These are phyloP conservation scores for Ramaria rubella DNA, from an alignment of 768 basidiomycete species.

Conservation along the genomic window DNA sequence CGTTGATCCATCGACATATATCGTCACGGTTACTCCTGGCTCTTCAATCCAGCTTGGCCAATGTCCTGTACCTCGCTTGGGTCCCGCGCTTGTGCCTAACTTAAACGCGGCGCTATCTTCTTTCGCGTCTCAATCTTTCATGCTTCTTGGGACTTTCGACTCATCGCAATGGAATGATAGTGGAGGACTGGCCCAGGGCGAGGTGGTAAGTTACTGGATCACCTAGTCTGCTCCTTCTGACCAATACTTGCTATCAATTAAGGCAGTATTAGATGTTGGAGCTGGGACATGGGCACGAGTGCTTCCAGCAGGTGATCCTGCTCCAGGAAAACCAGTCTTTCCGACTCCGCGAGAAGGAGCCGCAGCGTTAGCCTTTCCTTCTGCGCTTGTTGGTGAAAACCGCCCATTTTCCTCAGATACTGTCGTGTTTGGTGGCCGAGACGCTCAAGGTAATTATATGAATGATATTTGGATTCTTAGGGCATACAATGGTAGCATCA, in stretches of 20 bases:
- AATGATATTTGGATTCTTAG: constrained; percentile 75
- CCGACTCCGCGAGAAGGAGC: constrained; percentile 71
- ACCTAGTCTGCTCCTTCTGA: not conserved
- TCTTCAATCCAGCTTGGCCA: constrained; percentile 34
- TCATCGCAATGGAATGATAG: constrained; percentile 60
- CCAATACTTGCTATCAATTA: constrained; percentile 1
- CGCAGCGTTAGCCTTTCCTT: constrained; percentile 47
- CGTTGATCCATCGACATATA: constrained; percentile 51
- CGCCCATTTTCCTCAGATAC: constrained; percentile 52
- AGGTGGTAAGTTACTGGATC: constrained; percentile 48
- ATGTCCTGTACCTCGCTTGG: constrained; percentile 50
- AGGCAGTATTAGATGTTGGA: constrained; percentile 58
- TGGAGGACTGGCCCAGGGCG: constrained; percentile 53
- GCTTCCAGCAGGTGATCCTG: constrained; percentile 72
- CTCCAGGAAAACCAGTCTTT: constrained; percentile 40
- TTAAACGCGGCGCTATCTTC: constrained; percentile 46
- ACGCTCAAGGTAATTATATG: constrained; percentile 56
- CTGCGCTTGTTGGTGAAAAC: constrained; percentile 50
- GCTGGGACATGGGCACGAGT: constrained; percentile 66
- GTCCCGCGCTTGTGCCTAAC: constrained; percentile 57
- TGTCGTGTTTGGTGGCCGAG: constrained; percentile 73
- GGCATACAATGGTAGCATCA: constrained; percentile 57
- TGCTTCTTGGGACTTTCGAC: constrained; percentile 64
- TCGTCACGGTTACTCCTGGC: constrained; percentile 40
- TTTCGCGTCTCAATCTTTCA: constrained; percentile 59